Percentiles rank a stretch among this genome's conserved stretches.
phyloP scores from a whole-genome alignment of 495 filamentous ascomycete species.

The Thermothielavioides terrestris region DNA sequence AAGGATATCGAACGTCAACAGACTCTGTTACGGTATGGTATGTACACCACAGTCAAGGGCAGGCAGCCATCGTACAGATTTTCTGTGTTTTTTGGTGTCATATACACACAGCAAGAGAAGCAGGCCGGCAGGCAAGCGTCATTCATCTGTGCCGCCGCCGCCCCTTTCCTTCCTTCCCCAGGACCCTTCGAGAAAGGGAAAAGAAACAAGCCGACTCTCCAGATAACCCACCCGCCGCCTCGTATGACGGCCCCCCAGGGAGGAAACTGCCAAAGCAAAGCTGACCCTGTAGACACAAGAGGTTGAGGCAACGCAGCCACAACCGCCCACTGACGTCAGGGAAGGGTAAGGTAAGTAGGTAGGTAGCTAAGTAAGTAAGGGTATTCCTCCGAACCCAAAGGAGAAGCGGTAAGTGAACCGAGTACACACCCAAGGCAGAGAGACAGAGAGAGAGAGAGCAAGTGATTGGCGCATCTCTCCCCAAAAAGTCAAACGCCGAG shows the following conservation, averaged over 20 bases:
- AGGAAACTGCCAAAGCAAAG: background rate
- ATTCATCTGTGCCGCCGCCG: background rate
- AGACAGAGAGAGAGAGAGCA: too few relatives aligned
- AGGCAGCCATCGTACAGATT: slow-evolving; percentile 7
- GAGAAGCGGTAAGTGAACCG: too few relatives aligned
- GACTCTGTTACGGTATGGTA: background rate
- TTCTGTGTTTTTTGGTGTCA: background rate
- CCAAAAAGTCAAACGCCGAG: background rate
- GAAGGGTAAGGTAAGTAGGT: too few relatives aligned
- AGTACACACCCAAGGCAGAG: too few relatives aligned
- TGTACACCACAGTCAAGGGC: slow-evolving; percentile 3
- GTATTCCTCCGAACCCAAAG: too few relatives aligned
- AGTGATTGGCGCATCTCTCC: too few relatives aligned
- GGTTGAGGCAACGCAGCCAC: too few relatives aligned
- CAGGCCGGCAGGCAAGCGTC: background rate
- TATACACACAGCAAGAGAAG: background rate
- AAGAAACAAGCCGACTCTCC: too few relatives aligned
- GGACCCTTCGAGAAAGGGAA: too few relatives aligned
- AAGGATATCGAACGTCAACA: background rate
- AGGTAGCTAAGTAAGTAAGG: too few relatives aligned
- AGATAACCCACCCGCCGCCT: background rate
- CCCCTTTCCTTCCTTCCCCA: background rate
- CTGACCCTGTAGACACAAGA: background rate
- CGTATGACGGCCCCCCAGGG: background rate
- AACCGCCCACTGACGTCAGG: too few relatives aligned